Evolutionary conservation across 768 basidiomycete genomes (phyloP).

Genomic region (Serendipita sp.): DNA sequence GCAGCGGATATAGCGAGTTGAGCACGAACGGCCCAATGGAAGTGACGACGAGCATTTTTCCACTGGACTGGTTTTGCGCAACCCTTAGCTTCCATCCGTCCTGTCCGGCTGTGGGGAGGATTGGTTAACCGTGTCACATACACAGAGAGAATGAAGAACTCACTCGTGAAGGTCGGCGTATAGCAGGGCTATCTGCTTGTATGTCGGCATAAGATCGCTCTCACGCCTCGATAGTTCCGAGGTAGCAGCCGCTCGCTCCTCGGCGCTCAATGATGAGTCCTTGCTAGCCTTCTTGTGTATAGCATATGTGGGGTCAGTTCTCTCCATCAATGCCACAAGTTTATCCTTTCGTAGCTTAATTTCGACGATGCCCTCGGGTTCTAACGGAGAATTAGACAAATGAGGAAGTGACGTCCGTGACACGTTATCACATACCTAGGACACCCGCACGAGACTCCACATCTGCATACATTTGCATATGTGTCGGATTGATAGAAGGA

Average conservation of each 20-base stretch:
- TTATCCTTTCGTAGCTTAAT: conserved; percentile 97
- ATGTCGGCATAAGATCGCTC: conserved; percentile 66
- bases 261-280: conserved; percentile 50
- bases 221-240: conserved; percentile 61
- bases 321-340: conserved; percentile 78
- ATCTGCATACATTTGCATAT: conserved; percentile 99
- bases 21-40: conserved; percentile 90
- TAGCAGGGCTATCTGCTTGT: conserved; percentile 81
- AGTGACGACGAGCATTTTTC: conserved; percentile 76
- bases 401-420: no score
- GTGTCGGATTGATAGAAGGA: conserved; percentile 87
- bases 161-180: conserved; percentile 97
- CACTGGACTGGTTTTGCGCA: conserved; percentile 76
- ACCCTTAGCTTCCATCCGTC: conserved; percentile 96
- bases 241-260: conserved; percentile 56
- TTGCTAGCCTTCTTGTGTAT: conserved; percentile 65
- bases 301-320: conserved; percentile 73
- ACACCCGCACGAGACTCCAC: conserved; percentile 92
- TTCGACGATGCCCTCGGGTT: conserved; percentile 94
- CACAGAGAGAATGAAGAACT: conserved; percentile 18
- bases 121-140: conserved; percentile 7
- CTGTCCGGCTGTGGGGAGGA: conserved; percentile 48
- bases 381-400: conserved; percentile 25
- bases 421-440: conserved; percentile 16
- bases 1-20: conserved; percentile 54